Evolutionary conservation across 257 asterid species (phyloP), one percentile per base, ranked within the genome.

Genomic region (Orobanche coerulescens): DNA sequence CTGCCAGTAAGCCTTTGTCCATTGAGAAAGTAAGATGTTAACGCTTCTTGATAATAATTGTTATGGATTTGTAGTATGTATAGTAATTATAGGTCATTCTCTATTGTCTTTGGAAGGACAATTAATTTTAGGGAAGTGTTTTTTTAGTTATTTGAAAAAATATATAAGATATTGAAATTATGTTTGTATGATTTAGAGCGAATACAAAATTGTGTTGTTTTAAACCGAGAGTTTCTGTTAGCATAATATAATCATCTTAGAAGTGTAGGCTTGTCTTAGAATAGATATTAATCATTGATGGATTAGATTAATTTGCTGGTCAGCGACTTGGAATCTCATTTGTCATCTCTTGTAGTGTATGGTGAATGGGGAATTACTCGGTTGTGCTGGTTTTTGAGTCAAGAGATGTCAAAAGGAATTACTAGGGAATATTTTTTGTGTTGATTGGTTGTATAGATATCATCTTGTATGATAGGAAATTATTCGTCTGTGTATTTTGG

Each of bases 1-100:
- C 88, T 30, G 73, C 78, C 2, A 71, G 71, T 14, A 90, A 83
- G 69, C 66, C 94, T 1, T 42, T 85, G 47, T 64, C 97, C 2
- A 80, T 90, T 65, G 89, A 77, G 71, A 87, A 87, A 96, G 97
- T 79, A 71, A 34, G 4, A 0, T 11, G 13, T 49, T 31, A n/a
- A 8, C 19, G 11, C 24, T 65, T 16, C 1, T 50, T 30, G 1
- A 13, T 26, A 11, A 4, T 56, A 9, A 9, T 61, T n/a, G 2
- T 5, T 36, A 9, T 18, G 42, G 23, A 61, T 42, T 71, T 65
- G 30, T 4, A 43, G 13, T 33, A 5, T 28, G n/a, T 11, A 6
- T 19, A 9, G 14, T 53, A n/a, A n/a, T n/a, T n/a, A n/a, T n/a
- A 43, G 37, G 56, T 52, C 6, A 7, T 28, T 57, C n/a, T 8